Evolutionary conservation across 139 green algal genomes (phyloP).

Genomic region (Tetraselmis chui): DNA sequence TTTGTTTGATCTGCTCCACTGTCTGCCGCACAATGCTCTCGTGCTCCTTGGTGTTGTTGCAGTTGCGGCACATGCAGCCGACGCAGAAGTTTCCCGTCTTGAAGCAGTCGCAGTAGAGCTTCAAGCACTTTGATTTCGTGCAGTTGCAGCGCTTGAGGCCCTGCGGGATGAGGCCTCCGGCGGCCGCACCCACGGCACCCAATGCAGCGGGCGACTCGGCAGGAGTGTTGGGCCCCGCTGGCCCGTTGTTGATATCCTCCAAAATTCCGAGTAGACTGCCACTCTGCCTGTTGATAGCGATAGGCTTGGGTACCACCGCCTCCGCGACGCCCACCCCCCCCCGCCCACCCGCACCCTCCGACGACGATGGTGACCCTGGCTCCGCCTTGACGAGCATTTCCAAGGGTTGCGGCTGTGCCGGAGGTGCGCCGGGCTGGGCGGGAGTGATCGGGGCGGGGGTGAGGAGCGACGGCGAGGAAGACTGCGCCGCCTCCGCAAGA

Average conservation of each 20-base stretch:
- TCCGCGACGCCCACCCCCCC: not conserved
- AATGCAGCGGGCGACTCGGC: not conserved
- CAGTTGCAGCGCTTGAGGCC: slow-evolving; percentile 19
- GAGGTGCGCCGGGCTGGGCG: not conserved
- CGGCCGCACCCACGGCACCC: not conserved
- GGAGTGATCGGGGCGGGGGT: not conserved
- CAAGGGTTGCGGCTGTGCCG: no score
- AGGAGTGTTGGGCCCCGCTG: not conserved
- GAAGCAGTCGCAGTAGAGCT: slow-evolving; percentile 28
- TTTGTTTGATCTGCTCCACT: slow-evolving; percentile 30
- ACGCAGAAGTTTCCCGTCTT: slow-evolving; percentile 43
- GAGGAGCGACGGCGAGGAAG: not conserved
- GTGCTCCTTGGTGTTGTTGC: slow-evolving; percentile 40
- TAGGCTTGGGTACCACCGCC: not conserved
- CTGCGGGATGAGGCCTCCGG: not conserved
- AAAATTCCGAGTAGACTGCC: no score
- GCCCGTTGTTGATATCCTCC: not conserved
- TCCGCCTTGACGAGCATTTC: no score
- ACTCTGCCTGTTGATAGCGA: not conserved
- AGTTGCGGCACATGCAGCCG: slow-evolving; percentile 52
- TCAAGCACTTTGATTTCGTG: slow-evolving; percentile 21
- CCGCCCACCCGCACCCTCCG: not conserved
- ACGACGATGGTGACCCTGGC: no score
- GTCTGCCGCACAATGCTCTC: slow-evolving; percentile 23
- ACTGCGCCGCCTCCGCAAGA: not conserved